These are phyloP conservation scores for Multifurca ochricompacta DNA, from an alignment of 768 basidiomycete genomes.

Conservation along the genomic window DNA sequence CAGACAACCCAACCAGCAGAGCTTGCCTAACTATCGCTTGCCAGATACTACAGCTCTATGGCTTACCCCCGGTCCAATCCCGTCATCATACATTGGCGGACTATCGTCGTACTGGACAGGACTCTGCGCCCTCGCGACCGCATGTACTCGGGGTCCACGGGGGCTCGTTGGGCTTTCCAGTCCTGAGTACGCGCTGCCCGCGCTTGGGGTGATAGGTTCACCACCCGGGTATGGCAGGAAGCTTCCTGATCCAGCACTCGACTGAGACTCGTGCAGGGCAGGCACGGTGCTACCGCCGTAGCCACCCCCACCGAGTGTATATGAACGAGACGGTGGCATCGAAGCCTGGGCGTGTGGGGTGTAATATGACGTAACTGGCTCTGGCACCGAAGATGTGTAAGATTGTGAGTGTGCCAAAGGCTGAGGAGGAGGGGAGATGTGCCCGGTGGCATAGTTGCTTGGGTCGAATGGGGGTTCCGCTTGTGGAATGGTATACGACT, in stretches of 20 bases:
- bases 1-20: neutral
- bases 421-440: conserved; percentile 19
- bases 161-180: neutral
- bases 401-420: conserved; percentile 6
- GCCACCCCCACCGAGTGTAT: conserved; percentile 49
- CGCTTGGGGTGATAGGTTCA: neutral
- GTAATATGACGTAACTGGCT: conserved; percentile 8
- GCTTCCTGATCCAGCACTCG: conserved; percentile 16
- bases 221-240: conserved; percentile 22
- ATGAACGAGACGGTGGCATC: conserved; percentile 30
- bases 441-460: conserved; percentile 33
- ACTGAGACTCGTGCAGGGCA: conserved; percentile 15
- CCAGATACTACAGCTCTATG: neutral
- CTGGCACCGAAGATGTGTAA: conserved; percentile 10
- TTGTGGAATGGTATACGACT: conserved; percentile 27
- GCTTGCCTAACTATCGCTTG: conserved; percentile 7
- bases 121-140: neutral
- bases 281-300: conserved; percentile 43
- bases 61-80: conserved; percentile 16
- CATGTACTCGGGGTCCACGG: neutral
- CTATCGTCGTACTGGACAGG: conserved; percentile 37
- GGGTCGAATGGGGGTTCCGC: conserved; percentile 27
- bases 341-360: conserved; percentile 4
- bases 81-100: conserved; percentile 62
- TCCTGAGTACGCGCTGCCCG: conserved; percentile 14